Base-by-base conservation (phyloP, 306 rosid genomes). In the Clitoria ternatea region DNA sequence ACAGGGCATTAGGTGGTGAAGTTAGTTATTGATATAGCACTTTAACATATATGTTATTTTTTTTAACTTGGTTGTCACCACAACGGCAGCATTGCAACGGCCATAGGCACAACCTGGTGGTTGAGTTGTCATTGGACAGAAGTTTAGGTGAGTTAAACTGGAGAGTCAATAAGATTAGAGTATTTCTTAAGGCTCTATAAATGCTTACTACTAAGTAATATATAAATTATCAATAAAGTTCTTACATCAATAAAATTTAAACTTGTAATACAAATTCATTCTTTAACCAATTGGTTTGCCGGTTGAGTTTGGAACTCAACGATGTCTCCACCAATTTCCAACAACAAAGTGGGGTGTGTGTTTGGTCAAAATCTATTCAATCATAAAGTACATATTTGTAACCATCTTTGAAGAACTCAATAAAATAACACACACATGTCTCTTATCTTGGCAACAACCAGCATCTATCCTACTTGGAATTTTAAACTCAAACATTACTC, bases 51-150 rank as follows among this genome's bases (percentile, higher is more conserved):
- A n/a, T 30, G 10, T 61, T 35, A 27, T 45, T 66, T 44, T 5
- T 45, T 66, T 44, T 5, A 75, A 17, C 17, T 66, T 66, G 35
- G 14, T 63, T 79, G 84, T 66, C 61, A 54, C 84, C 49, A 26
- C 47, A 66, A 27, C 6, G 66, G 86, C 90, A 69, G 74, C 86
- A 81, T 69, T 65, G 48, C 69, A 61, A 73, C 81, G 82, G 85
- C 82, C 70, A 74, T 2, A 65, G 81, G 50, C 77, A 65, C 69
- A 82, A 54, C 32, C 43, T 80, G 81, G 83, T 76, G 74, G 85
- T 50, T 19, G 20, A 56, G 74, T 69, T 72, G n/a, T n/a, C n/a
- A n/a, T n/a, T n/a, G n/a, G n/a, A n/a, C n/a, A n/a, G n/a, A n/a
- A n/a, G n/a, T n/a, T n/a, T n/a, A n/a, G n/a, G n/a, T n/a, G n/a